A percentile compares a stretch with the other conserved stretches of the same genome.
Conservation (phyloP, 2,329 filamentous ascomycete genomes). For the Didymella pomorum region DNA sequence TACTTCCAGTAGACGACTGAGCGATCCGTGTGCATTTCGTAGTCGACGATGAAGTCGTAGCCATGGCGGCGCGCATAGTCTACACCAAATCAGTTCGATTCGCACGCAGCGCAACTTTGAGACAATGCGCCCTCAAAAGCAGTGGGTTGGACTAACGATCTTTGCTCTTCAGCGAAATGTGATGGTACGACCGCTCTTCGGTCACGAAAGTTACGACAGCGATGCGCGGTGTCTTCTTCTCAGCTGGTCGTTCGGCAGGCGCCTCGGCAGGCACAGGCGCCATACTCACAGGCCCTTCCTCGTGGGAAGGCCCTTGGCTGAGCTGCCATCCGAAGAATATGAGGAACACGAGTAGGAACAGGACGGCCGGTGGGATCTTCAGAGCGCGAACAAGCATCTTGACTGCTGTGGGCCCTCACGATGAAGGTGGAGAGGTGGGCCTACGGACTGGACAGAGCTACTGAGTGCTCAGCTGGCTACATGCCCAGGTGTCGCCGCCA, state of each 20-base stretch:
- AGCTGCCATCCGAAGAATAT: slow-evolving; percentile 45
- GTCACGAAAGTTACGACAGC: slow-evolving; percentile 51
- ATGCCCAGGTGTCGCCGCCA: slow-evolving; percentile 18
- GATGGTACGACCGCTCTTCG: slow-evolving; percentile 47
- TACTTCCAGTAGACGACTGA: slow-evolving; percentile 50
- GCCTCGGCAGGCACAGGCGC: slow-evolving; percentile 23
- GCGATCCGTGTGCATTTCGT: slow-evolving; percentile 45
- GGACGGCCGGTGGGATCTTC: slow-evolving; percentile 32
- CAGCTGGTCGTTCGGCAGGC: slow-evolving; percentile 15
- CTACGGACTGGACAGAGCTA: slow-evolving; percentile 1
- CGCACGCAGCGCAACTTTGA: not conserved
- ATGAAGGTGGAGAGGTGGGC: not conserved
- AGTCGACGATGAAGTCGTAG: slow-evolving; percentile 53
- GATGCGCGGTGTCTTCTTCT: slow-evolving; percentile 35
- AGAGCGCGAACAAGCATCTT: slow-evolving; percentile 42
- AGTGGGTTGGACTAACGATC: slow-evolving; percentile 37
- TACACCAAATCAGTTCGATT: slow-evolving; percentile 14
- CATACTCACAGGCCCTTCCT: slow-evolving; percentile 16
- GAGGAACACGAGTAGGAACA: slow-evolving; percentile 40
- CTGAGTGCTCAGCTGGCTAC: slow-evolving; percentile 17
- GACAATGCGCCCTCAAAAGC: not conserved
- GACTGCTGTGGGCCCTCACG: slow-evolving; percentile 1
- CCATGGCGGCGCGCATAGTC: slow-evolving; percentile 52
- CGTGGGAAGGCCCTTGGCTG: slow-evolving; percentile 31
- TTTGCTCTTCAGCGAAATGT: slow-evolving; percentile 50